Base-by-base conservation (phyloP, 768 basidiomycete species). In the Kwoniella dendrophila region DNA sequence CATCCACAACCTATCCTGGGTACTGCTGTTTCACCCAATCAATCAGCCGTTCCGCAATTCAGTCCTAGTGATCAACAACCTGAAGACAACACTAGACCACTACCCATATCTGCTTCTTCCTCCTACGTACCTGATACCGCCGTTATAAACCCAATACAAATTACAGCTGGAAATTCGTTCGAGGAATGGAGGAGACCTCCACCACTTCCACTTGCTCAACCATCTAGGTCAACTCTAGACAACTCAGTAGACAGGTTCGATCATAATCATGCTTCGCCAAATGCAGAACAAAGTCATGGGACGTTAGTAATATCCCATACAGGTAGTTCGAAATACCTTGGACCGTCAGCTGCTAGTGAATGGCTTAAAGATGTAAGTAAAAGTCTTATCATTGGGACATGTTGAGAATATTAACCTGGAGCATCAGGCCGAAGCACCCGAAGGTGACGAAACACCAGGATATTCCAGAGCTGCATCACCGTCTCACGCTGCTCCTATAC, bases 321-420 rank as follows among this genome's bases (percentile, higher is more conserved):
- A 22, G 68, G 68, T 1, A 43, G 57, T 22, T 66, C 64, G 1
- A 65, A 63, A 30, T 69, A 66, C 34, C 56, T 69, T 4, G 68
- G 68, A 1, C 68, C 68, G 11, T 48, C 60, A 6, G 68, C 68
- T 5, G 68, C 64, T 7, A 66, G 56, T 36, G 68, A 66, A 59
- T 69, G 68, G 68, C 38, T 69, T 7, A 58, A 57, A 22, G 61
- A 69, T 49, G 68, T 69, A 34, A 59, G 67, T 62, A 18, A 18
- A 3, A 22, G n/a, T 6, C 1, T 38, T 16, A 20, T 12, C 45
- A 14, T 18, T 34, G 24, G 18, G 24, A 48, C 29, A 29, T 12
- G 54, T 27, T n/a, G 12, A 26, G 27, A 10, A 22, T 16, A 3
- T 29, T 33, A 16, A 30, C 33, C 12, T 33, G 20, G 5, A 30